phyloP scores from a whole-genome alignment of 164 flowering plant species.

The Liquidambar formosana region DNA sequence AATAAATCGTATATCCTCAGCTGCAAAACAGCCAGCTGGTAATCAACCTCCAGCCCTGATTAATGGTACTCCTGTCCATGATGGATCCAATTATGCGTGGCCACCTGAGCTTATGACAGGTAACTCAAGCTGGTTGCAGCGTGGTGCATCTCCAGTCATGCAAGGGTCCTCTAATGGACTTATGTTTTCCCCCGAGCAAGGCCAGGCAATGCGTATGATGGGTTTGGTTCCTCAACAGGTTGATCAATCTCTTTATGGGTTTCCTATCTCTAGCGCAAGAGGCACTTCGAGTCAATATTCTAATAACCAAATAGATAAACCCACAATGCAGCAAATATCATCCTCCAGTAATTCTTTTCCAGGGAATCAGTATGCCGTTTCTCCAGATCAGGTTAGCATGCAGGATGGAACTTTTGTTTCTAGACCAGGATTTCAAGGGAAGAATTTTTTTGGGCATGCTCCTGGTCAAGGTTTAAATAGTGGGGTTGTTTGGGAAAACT shows the following conservation, averaged over 20 bases:
- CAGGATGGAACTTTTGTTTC: slow-evolving; percentile 20
- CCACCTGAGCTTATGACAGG: slow-evolving; percentile 36
- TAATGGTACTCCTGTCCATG: slow-evolving; percentile 40
- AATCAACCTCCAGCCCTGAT: slow-evolving; percentile 25
- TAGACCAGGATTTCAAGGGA: slow-evolving; percentile 25
- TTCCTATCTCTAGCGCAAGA: slow-evolving; percentile 36
- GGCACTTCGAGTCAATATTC: slow-evolving; percentile 21
- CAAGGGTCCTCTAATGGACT: slow-evolving; percentile 35
- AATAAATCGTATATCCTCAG: slow-evolving; percentile 27
- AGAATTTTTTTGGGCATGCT: slow-evolving; percentile 16
- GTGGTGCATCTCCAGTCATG: slow-evolving; percentile 27
- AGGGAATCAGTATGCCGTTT: slow-evolving; percentile 23
- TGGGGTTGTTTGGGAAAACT: slow-evolving; percentile 22
- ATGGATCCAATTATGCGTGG: slow-evolving; percentile 39
- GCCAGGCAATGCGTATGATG: slow-evolving; percentile 32
- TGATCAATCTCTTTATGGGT: slow-evolving; percentile 62
- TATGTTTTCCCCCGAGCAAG: slow-evolving; percentile 37
- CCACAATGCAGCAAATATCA: slow-evolving; percentile 26
- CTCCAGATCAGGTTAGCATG: slow-evolving; percentile 23
- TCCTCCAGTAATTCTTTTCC: slow-evolving; percentile 22
- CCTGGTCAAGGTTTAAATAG: slow-evolving; percentile 20
- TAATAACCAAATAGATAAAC: slow-evolving; percentile 26
- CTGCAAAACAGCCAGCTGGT: slow-evolving; percentile 30
- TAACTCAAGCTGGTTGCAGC: slow-evolving; percentile 32
- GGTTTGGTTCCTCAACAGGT: slow-evolving; percentile 41